Evolutionary conservation across 495 filamentous ascomycete genomes (phyloP).

Genomic region (Oleoguttula mirabilis): DNA sequence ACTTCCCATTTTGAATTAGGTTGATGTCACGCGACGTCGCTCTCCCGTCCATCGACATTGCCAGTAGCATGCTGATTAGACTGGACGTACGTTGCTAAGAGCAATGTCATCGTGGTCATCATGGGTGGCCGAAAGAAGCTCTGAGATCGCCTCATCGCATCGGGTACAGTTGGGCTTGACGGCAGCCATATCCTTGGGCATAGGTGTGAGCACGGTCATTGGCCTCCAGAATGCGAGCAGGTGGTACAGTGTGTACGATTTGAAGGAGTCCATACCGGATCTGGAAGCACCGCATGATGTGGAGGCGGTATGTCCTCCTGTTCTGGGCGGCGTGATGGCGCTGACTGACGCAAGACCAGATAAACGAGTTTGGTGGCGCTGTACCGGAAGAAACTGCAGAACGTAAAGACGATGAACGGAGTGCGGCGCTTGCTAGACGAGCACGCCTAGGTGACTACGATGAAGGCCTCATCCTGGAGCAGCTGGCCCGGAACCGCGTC

Average conservation of each 20-base stretch:
- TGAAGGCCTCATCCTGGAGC: conserved; percentile 87
- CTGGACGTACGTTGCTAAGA: no score
- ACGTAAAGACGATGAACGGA: conserved; percentile 63
- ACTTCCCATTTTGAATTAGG: no score
- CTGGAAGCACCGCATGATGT: conserved; percentile 26
- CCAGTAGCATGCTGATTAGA: no score
- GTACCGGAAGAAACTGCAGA: conserved; percentile 38
- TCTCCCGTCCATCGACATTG: no score
- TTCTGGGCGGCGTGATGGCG: no score
- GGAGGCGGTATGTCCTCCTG: conserved; percentile 19
- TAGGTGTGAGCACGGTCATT: conserved; percentile 23
- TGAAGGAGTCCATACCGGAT: conserved; percentile 33
- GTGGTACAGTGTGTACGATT: conserved; percentile 24
- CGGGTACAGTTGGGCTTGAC: conserved; percentile 22
- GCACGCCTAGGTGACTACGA: conserved; percentile 85
- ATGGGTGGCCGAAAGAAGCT: conserved; percentile 9
- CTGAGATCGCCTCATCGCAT: conserved; percentile 20
- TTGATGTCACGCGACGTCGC: no score
- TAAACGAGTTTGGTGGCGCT: conserved; percentile 64
- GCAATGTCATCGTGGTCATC: conserved; percentile 22
- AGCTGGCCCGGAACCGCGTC: conserved; percentile 85
- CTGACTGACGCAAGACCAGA: conserved; percentile 31
- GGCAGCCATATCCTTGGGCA: conserved; percentile 21
- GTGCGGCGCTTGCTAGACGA: conserved; percentile 60
- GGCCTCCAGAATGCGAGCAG: conserved; percentile 29